Conservation (phyloP, 108 stramenopile species). For the Skeletonema menzelii region DNA sequence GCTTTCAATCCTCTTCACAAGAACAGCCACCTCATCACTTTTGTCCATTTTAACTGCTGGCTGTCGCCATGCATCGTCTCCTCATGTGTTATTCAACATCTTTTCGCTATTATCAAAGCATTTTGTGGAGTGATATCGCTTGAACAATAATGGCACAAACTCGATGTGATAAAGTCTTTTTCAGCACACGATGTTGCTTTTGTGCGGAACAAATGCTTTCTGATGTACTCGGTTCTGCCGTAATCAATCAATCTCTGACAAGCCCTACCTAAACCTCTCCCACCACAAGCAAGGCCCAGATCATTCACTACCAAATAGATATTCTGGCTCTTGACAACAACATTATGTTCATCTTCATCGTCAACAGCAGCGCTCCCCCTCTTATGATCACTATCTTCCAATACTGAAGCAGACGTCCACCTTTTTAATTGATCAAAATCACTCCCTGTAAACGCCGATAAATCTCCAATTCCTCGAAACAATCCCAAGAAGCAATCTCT, state of each 20-base stretch:
- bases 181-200: not conserved
- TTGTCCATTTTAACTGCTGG: no score
- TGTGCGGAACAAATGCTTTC: slow-evolving; percentile 36
- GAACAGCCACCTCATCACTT: no score
- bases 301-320: slow-evolving; percentile 46
- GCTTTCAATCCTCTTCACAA: no score
- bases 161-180: slow-evolving; percentile 13
- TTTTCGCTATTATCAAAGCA: slow-evolving; percentile 53
- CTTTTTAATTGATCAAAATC: slow-evolving; percentile 75
- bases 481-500: slow-evolving; percentile 57
- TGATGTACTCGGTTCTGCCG: slow-evolving; percentile 70
- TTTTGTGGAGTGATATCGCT: slow-evolving; percentile 74
- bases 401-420: slow-evolving; percentile 70
- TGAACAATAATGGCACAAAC: slow-evolving; percentile 68
- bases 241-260: slow-evolving; percentile 84
- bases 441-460: slow-evolving; percentile 51
- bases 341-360: slow-evolving; percentile 19
- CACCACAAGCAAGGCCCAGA: slow-evolving; percentile 63
- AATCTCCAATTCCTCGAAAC: slow-evolving; percentile 39
- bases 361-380: slow-evolving; percentile 8
- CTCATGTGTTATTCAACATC: not conserved
- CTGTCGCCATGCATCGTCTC: no score
- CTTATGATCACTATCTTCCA: slow-evolving; percentile 24
- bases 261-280: slow-evolving; percentile 76
- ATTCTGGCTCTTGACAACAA: not conserved